Conservation (phyloP, 2,329 filamentous ascomycete species). For the Aspergillus spinulosporus region DNA sequence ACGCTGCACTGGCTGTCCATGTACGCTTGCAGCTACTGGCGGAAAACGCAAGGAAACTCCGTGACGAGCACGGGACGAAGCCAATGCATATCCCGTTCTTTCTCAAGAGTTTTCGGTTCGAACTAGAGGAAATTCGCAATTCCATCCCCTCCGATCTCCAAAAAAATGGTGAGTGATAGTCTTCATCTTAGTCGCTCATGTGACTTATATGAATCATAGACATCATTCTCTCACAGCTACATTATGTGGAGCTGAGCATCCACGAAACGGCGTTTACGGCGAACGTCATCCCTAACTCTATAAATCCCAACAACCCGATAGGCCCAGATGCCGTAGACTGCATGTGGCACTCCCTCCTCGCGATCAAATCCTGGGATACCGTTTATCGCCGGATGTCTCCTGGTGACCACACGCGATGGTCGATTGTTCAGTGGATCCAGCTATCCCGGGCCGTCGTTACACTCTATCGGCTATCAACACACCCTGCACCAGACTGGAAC, state of each 20-base stretch:
- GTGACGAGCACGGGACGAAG: background rate
- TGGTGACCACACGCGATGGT: background rate
- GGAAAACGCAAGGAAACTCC: background rate
- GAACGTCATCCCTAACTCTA: background rate
- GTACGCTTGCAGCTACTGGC: slow-evolving; percentile 1
- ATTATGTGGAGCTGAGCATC: slow-evolving; percentile 1
- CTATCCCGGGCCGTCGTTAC: background rate
- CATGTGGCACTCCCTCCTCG: background rate
- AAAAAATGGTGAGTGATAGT: background rate
- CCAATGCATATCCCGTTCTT: background rate
- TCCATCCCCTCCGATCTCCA: background rate
- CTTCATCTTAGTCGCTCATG: background rate
- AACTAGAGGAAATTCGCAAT: background rate
- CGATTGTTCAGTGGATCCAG: background rate
- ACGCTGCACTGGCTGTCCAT: background rate
- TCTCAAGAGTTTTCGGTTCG: background rate
- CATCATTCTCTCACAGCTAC: background rate
- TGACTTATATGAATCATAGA: background rate
- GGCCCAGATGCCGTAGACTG: background rate
- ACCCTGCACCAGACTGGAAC: background rate
- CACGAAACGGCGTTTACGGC: slow-evolving; percentile 1
- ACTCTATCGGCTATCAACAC: background rate
- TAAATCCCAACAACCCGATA: background rate
- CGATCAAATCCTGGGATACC: background rate
- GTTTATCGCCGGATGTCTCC: background rate